Evolutionary conservation across 805 yeast genomes (phyloP), one percentile per base, ranked within the genome.

Genomic region (Maudiozyma serrabonitensis): DNA sequence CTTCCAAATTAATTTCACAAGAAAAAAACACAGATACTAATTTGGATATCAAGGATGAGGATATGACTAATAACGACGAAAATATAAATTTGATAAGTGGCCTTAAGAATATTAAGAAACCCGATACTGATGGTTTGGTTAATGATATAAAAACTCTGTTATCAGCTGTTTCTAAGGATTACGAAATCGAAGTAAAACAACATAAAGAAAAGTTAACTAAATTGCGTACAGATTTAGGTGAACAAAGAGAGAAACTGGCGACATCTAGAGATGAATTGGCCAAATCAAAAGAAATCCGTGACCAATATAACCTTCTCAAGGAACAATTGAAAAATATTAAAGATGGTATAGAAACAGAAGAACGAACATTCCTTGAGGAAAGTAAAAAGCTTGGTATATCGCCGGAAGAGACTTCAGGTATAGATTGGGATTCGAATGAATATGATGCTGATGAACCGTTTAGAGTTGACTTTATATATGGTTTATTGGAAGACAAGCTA

Each of bases 401-500:
- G 1, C 52, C 59, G 11, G 66, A 63, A 23, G 66, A 63, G 18
- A 54, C 62, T 2, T 45, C 56, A 2, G 61, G 56, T 6, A 58
- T 61, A 59, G 52, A 63, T 66, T 61, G 66, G 70, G 58, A 59
- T 63, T 55, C 74, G 66, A 82, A 81, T 25, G 80, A 75, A 50
- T 83, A 80, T 58, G 91, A 85, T 65, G 91, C 95, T 0, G 97
- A 90, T 67, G 91, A 87, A 60, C 96, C 96, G n/a, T 91, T 87
- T 66, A 75, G 84, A 45, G 76, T 87, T 11, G 73, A 76, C 60
- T 72, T 79, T 6, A 72, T 86, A 13, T 82, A 76, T 59, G 75
- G 79, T 39, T 75, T 73, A 54, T 66, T 85, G n/a, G 75, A 73
- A 48, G 53, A 60, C 4, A 69, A 69, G 52, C 52, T 75, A 15